Evolutionary conservation across 768 basidiomycete species (phyloP), one percentile per base, ranked within the genome.

Genomic region (Podaxis sp.): DNA sequence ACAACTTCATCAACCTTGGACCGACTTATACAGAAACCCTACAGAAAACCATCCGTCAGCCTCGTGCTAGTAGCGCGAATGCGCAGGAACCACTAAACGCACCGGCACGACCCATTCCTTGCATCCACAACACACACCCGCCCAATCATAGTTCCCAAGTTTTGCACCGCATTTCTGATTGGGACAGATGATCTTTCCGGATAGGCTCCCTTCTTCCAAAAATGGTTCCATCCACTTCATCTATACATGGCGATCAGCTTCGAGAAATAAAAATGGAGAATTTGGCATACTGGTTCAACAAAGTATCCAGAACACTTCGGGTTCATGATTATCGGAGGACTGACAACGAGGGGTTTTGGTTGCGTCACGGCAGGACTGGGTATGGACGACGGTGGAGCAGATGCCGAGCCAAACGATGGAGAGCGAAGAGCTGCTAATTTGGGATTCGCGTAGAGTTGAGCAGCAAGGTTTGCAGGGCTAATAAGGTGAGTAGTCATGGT

Each of bases 111-210:
- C 91, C 95, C 95, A 98, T 68, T 87, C 85, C 66, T 88, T 90
- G 69, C 95, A 98, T 23, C 91, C 89, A 69, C 95, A 96, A 67
- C 88, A 84, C 28, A 92, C 86, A 0, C 96, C 96, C 4, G 95
- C 93, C 97, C 97, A 99, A 70, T 97, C 95, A 66, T 88, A 98
- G 71, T 92, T 97, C 2, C 97, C 97, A 16, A 99, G 79, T 76
- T 99, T 99, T 25, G 84, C 87, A 2, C 82, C 81, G 67, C 97
- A 99, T 68, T 91, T 94, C 67, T 87, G 82, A 72, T 95, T 96
- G 3, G 97, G 97, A 67, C 97, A 99, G 0, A 83, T 61, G 65
- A 99, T 91, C 79, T 95, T 97, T 16, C 97, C 97, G 0, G 87
- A 83, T 38, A 95, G 75, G 47, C 86, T 80, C 0, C 94, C 95